Percentiles rank a stretch among this genome's conserved stretches.
These are phyloP conservation scores for Carallia brachiata DNA, from an alignment of 345 rosid species.

Conservation along the genomic window DNA sequence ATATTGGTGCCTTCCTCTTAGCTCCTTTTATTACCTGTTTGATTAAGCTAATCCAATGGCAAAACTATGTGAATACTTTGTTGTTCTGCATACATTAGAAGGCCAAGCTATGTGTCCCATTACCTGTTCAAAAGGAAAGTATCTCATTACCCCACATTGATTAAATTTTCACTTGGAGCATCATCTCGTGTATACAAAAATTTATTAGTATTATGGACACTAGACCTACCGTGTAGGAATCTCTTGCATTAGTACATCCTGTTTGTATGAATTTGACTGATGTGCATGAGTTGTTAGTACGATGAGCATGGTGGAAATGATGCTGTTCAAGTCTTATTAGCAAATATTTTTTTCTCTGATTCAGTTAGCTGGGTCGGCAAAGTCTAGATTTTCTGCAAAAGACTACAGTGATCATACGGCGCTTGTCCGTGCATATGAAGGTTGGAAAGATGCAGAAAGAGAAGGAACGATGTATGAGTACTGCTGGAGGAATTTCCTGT, in stretches of 20 bases:
- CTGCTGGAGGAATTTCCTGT: slow-evolving; percentile 97
- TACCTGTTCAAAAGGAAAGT: too few relatives aligned
- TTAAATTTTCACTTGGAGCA: neutral
- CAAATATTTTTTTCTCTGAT: slow-evolving; percentile 21
- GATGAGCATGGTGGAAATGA: neutral
- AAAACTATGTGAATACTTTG: too few relatives aligned
- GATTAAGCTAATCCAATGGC: too few relatives aligned
- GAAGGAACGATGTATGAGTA: slow-evolving; percentile 94
- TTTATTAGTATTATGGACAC: neutral
- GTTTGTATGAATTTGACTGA: neutral
- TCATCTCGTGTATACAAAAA: neutral
- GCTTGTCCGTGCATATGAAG: slow-evolving; percentile 97
- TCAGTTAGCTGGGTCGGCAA: slow-evolving; percentile 92
- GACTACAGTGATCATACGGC: slow-evolving; percentile 99
- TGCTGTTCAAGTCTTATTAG: neutral
- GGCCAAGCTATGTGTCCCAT: too few relatives aligned
- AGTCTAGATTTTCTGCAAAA: slow-evolving; percentile 93
- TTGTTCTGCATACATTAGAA: too few relatives aligned
- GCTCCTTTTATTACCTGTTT: too few relatives aligned
- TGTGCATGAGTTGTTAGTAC: neutral
- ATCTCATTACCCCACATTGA: too few relatives aligned
- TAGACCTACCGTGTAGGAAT: too few relatives aligned
- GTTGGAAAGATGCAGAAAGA: slow-evolving; percentile 97
- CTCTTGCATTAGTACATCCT: too few relatives aligned
- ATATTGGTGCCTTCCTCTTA: too few relatives aligned